Evolutionary conservation across 2,329 filamentous ascomycete genomes (phyloP).

Genomic region (Massarina eburnea): DNA sequence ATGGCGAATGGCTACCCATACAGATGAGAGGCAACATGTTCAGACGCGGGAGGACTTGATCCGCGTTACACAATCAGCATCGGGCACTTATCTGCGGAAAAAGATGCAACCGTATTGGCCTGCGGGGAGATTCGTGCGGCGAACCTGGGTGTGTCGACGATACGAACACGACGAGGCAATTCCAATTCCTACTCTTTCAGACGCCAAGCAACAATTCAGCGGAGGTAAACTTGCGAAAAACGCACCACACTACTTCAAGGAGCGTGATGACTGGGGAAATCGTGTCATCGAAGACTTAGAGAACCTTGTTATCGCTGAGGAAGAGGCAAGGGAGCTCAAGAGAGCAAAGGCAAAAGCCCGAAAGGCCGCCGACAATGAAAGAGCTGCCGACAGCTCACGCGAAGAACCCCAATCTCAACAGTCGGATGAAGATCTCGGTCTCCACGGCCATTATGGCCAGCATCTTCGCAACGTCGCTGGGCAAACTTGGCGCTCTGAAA

Average conservation of each 20-base stretch:
- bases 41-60: constrained; percentile 17
- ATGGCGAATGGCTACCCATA: constrained; percentile 20
- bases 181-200: background rate
- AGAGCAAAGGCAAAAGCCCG: background rate
- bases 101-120: constrained; percentile 1
- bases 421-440: too few relatives aligned
- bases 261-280: background rate
- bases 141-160: constrained; percentile 5
- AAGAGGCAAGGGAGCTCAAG: background rate
- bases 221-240: background rate
- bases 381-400: background rate
- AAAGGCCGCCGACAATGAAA: background rate
- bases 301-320: background rate
- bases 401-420: too few relatives aligned
- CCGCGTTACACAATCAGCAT: too few relatives aligned
- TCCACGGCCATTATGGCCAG: too few relatives aligned
- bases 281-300: background rate
- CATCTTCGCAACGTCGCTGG: too few relatives aligned
- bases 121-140: constrained; percentile 6
- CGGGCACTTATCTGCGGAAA: too few relatives aligned
- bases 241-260: background rate
- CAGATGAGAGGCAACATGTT: constrained; percentile 21
- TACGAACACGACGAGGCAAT: background rate
- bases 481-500: too few relatives aligned
- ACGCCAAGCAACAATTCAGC: background rate